Evolutionary conservation across 2,329 filamentous ascomycete genomes (phyloP), one percentile per base, ranked within the genome.

Genomic region (Penicillium sp.): DNA sequence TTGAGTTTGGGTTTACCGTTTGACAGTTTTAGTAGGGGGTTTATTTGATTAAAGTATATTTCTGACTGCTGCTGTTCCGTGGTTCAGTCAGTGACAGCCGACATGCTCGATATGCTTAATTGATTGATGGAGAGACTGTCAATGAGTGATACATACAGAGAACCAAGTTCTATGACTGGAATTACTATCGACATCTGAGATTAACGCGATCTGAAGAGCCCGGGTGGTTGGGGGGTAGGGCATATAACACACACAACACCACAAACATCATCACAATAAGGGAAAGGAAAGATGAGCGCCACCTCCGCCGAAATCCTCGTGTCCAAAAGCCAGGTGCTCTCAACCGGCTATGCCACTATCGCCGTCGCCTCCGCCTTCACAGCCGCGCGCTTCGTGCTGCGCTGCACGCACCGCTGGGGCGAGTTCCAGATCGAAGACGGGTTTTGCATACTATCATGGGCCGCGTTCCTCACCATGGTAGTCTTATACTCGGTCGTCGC

Each of bases 401-500:
- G 47, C 12, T 55, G 58, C 24, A 55, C 56, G 14, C 47, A 47
- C 23, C 55, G 47, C 12, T 51, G 55, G 23, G 47, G 23, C 2
- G 35, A 48, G 26, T 21, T 62, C 18, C 59, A 60, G 20, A 24
- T 40, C 14, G 60, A 59, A 33, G 60, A 62, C 45, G 33, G 33
- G 3, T 57, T 60, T 14, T 47, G 58, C 20, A 47, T 52, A 49
- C 43, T 56, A 33, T 57, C 60, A 7, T 62, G 43, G 53, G 63
- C 63, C 28, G 62, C 66, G 18, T 69, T 71, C 56, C 65, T 72
- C 8, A 59, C 60, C 28, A 60, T 66, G 56, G 59, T 59, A 21
- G 64, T 66, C 4, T 57, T 73, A 30, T 76, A 75, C 56, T 65
- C 76, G 45, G 62, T 70, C 8, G 64, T 71, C 24, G 66, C 69